Evolutionary conservation across 495 filamentous ascomycete genomes (phyloP).

Genomic region (Xylona heveae): DNA sequence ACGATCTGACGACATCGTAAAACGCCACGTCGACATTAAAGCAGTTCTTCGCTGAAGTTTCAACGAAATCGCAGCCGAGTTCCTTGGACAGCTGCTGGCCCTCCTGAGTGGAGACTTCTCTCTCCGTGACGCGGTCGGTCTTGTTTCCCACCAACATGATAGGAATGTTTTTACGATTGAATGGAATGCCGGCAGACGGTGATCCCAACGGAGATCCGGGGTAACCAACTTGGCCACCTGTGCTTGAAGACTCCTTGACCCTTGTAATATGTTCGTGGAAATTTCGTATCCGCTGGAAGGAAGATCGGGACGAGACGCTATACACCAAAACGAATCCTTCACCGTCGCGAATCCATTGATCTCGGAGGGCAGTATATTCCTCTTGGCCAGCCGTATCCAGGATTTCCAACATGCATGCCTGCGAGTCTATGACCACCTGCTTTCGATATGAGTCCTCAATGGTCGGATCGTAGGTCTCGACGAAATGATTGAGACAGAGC

Average conservation of each 20-base stretch:
- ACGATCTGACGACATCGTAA: slow-evolving; percentile 84
- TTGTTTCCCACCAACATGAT: slow-evolving; percentile 99
- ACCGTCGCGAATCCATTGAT: slow-evolving; percentile 96
- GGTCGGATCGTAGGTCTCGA: slow-evolving; percentile 86
- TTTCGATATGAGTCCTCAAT: slow-evolving; percentile 97
- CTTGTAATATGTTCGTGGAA: slow-evolving; percentile 95
- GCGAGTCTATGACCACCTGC: slow-evolving; percentile 91
- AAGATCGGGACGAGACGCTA: slow-evolving; percentile 89
- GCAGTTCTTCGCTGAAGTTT: slow-evolving; percentile 97
- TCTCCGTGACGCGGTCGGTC: slow-evolving; percentile 84
- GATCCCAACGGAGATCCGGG: slow-evolving; percentile 37
- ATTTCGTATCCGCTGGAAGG: slow-evolving; percentile 80
- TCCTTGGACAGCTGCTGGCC: slow-evolving; percentile 80
- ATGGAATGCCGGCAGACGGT: slow-evolving; percentile 3
- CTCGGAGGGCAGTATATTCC: slow-evolving; percentile 89
- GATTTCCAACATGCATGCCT: slow-evolving; percentile 96
- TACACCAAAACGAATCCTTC: slow-evolving; percentile 97
- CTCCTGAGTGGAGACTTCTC: slow-evolving; percentile 92
- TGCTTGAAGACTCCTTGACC: slow-evolving; percentile 81
- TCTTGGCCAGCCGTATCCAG: slow-evolving; percentile 98
- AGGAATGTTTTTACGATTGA: no score
- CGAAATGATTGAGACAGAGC: slow-evolving; percentile 61
- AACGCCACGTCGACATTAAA: slow-evolving; percentile 98
- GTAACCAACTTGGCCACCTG: slow-evolving; percentile 29
- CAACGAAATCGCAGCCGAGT: slow-evolving; percentile 89